Base-by-base conservation (phyloP, 202 grass and related monocot genomes). In the Elaeis oleifera region DNA sequence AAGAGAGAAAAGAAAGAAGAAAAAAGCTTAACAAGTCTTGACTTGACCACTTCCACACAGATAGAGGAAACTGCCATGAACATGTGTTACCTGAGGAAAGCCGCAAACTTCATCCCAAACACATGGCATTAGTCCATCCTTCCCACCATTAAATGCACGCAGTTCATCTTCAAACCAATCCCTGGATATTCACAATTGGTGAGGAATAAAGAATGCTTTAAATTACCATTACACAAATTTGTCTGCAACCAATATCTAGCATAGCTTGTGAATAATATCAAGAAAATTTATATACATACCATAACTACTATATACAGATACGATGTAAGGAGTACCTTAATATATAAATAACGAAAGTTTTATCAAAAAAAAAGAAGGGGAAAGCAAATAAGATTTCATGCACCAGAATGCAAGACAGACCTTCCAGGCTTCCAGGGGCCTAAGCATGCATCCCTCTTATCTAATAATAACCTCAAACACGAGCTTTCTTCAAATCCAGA, bases 131-230 rank as follows among this genome's bases (percentile, higher is more conserved):
- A 88, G 73, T 59, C 91, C 91, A 56, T 96, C 87, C 61, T 55
- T 64, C 51, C 91, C 79, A 59, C 91, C 91, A 64, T 88, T 81
- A 76, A 90, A 96, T 68, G 84, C 81, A 66, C 91, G 83, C 64
- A 96, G 79, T 53, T 96, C 91, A 79, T 96, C 87, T 89, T 96
- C 87, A 79, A 88, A 96, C 53, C 80, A 96, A 80, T 96, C 87
- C 79, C 91, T 95, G 62, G 49, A 53, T 6, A 81, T 51, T 21
- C 18, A 50, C 50, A 86, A 76, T 27, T 68, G 83, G 68, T 66
- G 61, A 65, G 56, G 53, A 28, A 73, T 81, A 58, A 61, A 63
- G 18, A 65, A 50, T 49, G 31, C 36, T 44, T 44, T 44, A 44
- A 44, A 44, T 44, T 13, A 13, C 36, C 36, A 44, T 44, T 44